These are phyloP conservation scores for Apiospora pterosperma DNA, from an alignment of 2,329 filamentous ascomycete genomes.

Conservation along the genomic window DNA sequence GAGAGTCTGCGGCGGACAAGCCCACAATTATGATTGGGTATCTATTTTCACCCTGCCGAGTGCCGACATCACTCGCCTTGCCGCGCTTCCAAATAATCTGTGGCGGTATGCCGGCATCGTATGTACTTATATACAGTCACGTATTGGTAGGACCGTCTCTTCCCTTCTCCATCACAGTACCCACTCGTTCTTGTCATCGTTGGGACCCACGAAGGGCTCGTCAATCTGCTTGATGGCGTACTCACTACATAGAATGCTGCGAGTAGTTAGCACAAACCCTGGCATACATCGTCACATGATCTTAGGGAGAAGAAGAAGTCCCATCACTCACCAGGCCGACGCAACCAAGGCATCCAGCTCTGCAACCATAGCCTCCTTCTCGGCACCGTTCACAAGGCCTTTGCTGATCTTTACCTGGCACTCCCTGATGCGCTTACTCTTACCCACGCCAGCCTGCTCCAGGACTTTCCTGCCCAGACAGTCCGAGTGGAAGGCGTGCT, in stretches of 20 bases:
- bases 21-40: background rate
- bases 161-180: conserved; percentile 44
- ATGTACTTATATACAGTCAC: background rate
- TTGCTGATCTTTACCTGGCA: conserved; percentile 80
- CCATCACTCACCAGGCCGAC: conserved; percentile 70
- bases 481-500: conserved; percentile 96
- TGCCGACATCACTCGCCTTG: background rate
- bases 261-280: conserved; percentile 19
- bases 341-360: conserved; percentile 93
- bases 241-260: conserved; percentile 88
- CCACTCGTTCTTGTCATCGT: conserved; percentile 81
- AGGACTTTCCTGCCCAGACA: conserved; percentile 85
- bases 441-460: conserved; percentile 72
- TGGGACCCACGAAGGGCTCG: conserved; percentile 77
- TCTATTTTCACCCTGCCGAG: background rate
- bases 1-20: background rate
- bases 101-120: background rate
- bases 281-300: background rate
- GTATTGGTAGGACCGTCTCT: background rate
- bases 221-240: conserved; percentile 92
- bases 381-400: conserved; percentile 65
- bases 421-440: conserved; percentile 77
- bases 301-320: background rate
- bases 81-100: background rate
- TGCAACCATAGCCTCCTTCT: conserved; percentile 76